These are phyloP conservation scores for Suillus luteus DNA, from an alignment of 768 basidiomycete genomes.

Conservation along the genomic window DNA sequence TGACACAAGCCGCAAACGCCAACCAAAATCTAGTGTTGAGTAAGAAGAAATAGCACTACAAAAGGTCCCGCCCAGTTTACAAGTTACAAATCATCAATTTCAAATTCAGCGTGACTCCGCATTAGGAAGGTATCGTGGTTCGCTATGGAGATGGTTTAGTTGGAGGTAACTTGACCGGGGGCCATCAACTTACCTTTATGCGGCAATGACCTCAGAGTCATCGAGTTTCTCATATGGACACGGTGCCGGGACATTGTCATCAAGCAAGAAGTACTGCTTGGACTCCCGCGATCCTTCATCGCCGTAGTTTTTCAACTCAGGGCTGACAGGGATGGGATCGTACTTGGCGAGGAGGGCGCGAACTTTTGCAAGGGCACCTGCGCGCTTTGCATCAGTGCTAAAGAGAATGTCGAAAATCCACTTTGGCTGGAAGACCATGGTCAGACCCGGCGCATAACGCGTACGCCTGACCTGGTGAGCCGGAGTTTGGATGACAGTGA, in stretches of 20 bases:
- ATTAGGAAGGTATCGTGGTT: constrained; percentile 13
- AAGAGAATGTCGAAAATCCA: constrained; percentile 29
- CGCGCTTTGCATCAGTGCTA: constrained; percentile 22
- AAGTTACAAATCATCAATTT: background rate
- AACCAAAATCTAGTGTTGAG: background rate
- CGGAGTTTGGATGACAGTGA: constrained; percentile 24
- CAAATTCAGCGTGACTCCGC: background rate
- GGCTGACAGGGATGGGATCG: constrained; percentile 25
- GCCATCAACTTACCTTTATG: constrained; percentile 1
- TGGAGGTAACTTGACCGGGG: background rate
- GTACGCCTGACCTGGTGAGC: constrained; percentile 27
- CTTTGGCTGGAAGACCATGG: constrained; percentile 28
- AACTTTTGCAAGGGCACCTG: constrained; percentile 22
- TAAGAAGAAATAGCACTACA: background rate
- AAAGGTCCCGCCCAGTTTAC: background rate
- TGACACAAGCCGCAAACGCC: background rate
- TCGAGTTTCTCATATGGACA: constrained; percentile 21
- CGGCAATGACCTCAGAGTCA: constrained; percentile 9
- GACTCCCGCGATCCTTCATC: constrained; percentile 24
- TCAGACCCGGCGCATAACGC: constrained; percentile 22
- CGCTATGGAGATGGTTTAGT: background rate
- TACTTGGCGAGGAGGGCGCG: constrained; percentile 21
- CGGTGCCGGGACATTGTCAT: constrained; percentile 23
- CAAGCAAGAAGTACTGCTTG: constrained; percentile 25
- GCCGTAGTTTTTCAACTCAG: constrained; percentile 27